Conservation (phyloP, 2,329 filamentous ascomycete species). For the Acrodontium crateriforme region DNA sequence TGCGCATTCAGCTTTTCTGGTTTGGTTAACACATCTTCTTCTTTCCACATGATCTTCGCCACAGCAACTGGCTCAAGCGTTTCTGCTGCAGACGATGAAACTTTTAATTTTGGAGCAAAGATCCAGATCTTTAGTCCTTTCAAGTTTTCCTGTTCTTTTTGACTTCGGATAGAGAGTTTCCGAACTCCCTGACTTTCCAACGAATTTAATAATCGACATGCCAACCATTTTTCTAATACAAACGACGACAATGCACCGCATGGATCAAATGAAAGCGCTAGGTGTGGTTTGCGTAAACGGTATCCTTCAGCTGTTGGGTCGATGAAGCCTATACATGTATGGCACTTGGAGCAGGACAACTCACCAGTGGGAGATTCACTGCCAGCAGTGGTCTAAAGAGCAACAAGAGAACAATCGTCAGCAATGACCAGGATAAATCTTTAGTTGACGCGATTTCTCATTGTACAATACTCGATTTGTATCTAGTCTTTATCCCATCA, state of each 20-base stretch:
- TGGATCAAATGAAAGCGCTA: slow-evolving; percentile 11
- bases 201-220: slow-evolving; percentile 41
- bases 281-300: slow-evolving; percentile 16
- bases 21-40: slow-evolving; percentile 2
- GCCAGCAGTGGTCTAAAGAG: too few species aligned
- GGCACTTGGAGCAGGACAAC: slow-evolving; percentile 27
- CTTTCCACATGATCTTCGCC: slow-evolving; percentile 42
- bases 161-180: slow-evolving; percentile 47
- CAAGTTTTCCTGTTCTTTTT: background rate
- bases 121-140: slow-evolving; percentile 34
- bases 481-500: slow-evolving; percentile 20
- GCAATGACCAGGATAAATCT: too few species aligned
- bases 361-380: too few species aligned
- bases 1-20: slow-evolving; percentile 6
- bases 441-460: too few species aligned
- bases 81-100: slow-evolving; percentile 32
- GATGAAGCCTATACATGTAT: slow-evolving; percentile 23
- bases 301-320: slow-evolving; percentile 32
- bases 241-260: slow-evolving; percentile 5
- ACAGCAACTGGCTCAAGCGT: slow-evolving; percentile 31
- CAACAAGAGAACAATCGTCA: too few species aligned
- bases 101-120: slow-evolving; percentile 45
- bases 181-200: slow-evolving; percentile 43
- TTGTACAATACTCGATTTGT: slow-evolving; percentile 12
- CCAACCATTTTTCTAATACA: slow-evolving; percentile 30